phyloP scores from a whole-genome alignment of 768 basidiomycete genomes.

The Gloeostereum incarnatum region DNA sequence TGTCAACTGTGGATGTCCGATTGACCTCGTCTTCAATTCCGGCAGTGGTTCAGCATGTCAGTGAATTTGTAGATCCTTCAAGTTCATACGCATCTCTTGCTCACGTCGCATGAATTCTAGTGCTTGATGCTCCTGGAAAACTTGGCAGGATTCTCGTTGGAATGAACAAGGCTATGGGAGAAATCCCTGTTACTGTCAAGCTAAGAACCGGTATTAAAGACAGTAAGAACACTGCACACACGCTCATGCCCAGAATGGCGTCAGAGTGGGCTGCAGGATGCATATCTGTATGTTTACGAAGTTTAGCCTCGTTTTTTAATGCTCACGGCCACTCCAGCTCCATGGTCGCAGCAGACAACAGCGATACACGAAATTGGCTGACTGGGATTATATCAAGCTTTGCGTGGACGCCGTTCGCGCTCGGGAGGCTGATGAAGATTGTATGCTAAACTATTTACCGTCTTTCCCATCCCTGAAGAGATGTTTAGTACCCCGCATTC shows the following conservation, averaged over 20 bases:
- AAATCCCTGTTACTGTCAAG: conserved; percentile 86
- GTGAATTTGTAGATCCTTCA: conserved; percentile 19
- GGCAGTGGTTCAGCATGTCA: conserved; percentile 85
- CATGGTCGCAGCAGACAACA: conserved; percentile 95
- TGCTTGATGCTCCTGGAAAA: conserved; percentile 75
- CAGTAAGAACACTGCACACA: conserved; percentile 76
- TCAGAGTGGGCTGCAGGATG: conserved; percentile 34
- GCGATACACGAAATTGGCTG: conserved; percentile 84
- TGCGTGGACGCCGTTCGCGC: conserved; percentile 78
- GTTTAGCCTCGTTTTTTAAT: not conserved
- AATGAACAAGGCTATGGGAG: conserved; percentile 87
- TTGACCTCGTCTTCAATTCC: conserved; percentile 88
- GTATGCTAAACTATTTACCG: conserved; percentile 30
- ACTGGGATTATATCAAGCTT: conserved; percentile 89
- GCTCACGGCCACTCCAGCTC: conserved; percentile 63
- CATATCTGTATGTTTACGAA: conserved; percentile 26
- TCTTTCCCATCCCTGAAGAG: not conserved
- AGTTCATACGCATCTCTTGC: conserved; percentile 1
- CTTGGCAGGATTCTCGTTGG: conserved; percentile 83
- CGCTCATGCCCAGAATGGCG: conserved; percentile 74
- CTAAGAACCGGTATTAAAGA: conserved; percentile 92
- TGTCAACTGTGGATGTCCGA: conserved; percentile 95
- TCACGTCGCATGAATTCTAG: conserved; percentile 26
- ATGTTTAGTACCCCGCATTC: conserved; percentile 63
- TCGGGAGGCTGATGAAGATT: conserved; percentile 58